Percentiles rank a stretch among this genome's conserved stretches.
Conservation (phyloP, 2,329 filamentous ascomycete species). For the Lachnellula cervina region DNA sequence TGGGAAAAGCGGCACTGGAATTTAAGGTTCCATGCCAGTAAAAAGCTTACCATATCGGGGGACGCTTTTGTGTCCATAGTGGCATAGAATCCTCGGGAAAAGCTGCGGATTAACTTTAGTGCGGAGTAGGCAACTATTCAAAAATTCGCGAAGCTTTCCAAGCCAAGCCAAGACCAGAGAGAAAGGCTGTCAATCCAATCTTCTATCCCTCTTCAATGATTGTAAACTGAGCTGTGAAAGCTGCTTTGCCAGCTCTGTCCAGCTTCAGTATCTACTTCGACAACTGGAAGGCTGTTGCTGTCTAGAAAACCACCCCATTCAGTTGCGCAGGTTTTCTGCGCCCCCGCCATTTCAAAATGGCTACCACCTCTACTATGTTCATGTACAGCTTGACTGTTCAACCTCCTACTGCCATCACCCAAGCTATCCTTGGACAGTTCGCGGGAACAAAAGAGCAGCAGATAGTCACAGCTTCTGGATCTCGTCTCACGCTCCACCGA, state of each 20-base stretch:
- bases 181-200: no score
- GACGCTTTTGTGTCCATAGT: no score
- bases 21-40: no score
- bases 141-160: no score
- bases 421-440: slow-evolving; percentile 93
- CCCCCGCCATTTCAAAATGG: slow-evolving; percentile 53
- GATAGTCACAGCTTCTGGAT: slow-evolving; percentile 89
- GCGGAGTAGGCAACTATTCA: no score
- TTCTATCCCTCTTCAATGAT: no score
- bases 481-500: slow-evolving; percentile 79
- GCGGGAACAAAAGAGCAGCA: slow-evolving; percentile 95
- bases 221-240: slow-evolving; percentile 20
- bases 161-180: no score
- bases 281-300: background rate
- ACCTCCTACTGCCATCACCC: slow-evolving; percentile 80
- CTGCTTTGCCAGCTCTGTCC: slow-evolving; percentile 22
- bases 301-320: background rate
- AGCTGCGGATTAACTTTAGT: no score
- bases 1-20: no score
- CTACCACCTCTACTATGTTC: slow-evolving; percentile 97
- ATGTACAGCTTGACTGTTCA: slow-evolving; percentile 97
- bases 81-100: no score
- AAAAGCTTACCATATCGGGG: no score
- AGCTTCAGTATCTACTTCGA: slow-evolving; percentile 2
- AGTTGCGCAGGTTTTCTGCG: slow-evolving; percentile 28